Base-by-base conservation (phyloP, 75 land plant genomes). In the Pinus albicaulis region DNA sequence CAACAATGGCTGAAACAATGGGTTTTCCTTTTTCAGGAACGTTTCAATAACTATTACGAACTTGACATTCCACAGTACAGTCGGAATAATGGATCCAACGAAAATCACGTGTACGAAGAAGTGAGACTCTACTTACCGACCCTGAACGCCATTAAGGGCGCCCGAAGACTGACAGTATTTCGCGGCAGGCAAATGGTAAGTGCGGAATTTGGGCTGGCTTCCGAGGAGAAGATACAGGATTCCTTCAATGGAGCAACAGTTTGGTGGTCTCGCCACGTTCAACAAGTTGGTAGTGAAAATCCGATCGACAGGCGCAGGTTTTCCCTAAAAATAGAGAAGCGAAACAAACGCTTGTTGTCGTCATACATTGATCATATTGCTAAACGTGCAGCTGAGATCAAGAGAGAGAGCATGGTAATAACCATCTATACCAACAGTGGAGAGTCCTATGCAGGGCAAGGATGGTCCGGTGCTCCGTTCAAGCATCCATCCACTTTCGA, bases 401-500 rank as follows among this genome's bases (percentile, higher is more conserved):
- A 80, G 80, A 84, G 85, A 26, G 71, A 71, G n/a, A 83, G 85
- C 57, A 83, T 86, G 58, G 79, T 81, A 36, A 78, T 85, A 12
- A 61, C 80, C 41, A 76, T 90, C 53, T 76, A 64, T 74, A 89
- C 88, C 72, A 89, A 78, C n/a, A 80, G 31, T 55, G 56, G 12
- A 4, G 31, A 24, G 55, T 24, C 73, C 84, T n/a, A n/a, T n/a
- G n/a, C n/a, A n/a, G n/a, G 72, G 22, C 55, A 5, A 55, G 34
- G 44, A 31, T 84, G 86, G 86, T 65, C 52, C 16, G 78, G 79
- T 12, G 71, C 81, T 48, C 62, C 82, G 0, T 80, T 85, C 59
- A 77, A 86, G 7, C 90, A 86, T 57, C 84, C 86, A 0, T 71
- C 92, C 3, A 87, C 83, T 2, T 87, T 90, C 55, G 76, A 82